Conservation (phyloP, 2,329 filamentous ascomycete genomes). For the Fusarium sp. region DNA sequence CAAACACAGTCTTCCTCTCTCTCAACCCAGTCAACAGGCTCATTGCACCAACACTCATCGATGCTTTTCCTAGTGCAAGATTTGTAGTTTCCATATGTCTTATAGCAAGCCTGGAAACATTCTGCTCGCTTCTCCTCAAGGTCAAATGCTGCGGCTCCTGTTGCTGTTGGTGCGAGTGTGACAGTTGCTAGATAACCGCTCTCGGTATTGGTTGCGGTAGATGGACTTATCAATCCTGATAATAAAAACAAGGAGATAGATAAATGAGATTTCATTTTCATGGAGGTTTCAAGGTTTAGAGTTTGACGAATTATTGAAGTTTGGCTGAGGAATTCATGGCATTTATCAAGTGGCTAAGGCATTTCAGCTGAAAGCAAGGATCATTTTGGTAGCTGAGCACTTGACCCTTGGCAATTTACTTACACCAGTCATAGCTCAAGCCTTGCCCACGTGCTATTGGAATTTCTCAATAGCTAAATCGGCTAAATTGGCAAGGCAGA, state of each 20-base stretch:
- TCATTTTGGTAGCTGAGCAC: neutral
- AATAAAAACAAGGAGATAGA: neutral
- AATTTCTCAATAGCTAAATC: neutral
- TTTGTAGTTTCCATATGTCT: slow-evolving; percentile 9
- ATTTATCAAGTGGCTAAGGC: neutral
- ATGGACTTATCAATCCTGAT: rapidly evolving
- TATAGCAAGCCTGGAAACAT: slow-evolving; percentile 22
- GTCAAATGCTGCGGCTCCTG: neutral
- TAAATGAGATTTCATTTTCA: neutral
- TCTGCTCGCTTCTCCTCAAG: slow-evolving; percentile 8
- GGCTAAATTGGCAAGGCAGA: neutral
- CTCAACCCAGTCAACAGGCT: slow-evolving; percentile 16
- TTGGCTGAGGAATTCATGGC: neutral
- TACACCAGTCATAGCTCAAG: neutral
- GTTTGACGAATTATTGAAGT: too few species aligned
- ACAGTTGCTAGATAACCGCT: neutral
- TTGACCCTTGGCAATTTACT: neutral
- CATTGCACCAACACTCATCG: slow-evolving; percentile 19
- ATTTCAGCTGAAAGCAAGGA: neutral
- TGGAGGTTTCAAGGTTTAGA: too few species aligned
- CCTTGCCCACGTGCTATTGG: slow-evolving; percentile 1
- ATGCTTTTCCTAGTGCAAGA: slow-evolving; percentile 5
- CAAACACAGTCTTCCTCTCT: slow-evolving; percentile 25
- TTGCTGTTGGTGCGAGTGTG: neutral
- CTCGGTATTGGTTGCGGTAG: neutral